Conservation (phyloP, 192 early-diverging fungal species). For the Paraglomus brasilianum region DNA sequence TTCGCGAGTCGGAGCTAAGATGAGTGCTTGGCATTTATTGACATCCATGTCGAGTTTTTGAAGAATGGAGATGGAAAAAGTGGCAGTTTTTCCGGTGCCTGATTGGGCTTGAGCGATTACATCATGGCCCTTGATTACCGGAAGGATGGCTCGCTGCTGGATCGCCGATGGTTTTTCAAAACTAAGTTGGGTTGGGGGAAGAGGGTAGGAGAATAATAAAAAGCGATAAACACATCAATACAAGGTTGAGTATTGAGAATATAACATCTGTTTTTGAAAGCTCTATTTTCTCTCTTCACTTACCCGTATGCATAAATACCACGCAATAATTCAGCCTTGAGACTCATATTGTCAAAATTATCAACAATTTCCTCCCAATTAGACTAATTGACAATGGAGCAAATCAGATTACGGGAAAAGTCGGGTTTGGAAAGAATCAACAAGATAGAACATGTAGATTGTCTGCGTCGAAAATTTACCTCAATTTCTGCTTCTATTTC, state of each 20-base stretch:
- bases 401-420: no score
- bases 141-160: slow-evolving; percentile 95
- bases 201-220: neutral
- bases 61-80: slow-evolving; percentile 98
- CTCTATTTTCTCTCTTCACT: slow-evolving; percentile 28
- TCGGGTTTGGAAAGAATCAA: no score
- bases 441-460: no score
- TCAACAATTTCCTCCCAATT: slow-evolving; percentile 95
- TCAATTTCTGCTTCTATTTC: no score
- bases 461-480: no score
- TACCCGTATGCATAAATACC: slow-evolving; percentile 98
- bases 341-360: slow-evolving; percentile 95
- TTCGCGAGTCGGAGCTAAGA: slow-evolving; percentile 97
- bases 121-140: slow-evolving; percentile 93
- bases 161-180: slow-evolving; percentile 96
- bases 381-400: slow-evolving; percentile 50
- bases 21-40: slow-evolving; percentile 88
- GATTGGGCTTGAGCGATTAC: slow-evolving; percentile 99
- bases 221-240: neutral
- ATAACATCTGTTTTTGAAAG: neutral
- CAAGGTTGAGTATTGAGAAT: neutral
- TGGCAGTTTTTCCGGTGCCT: slow-evolving; percentile 99
- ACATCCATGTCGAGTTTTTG: slow-evolving; percentile 83
- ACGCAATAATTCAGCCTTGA: slow-evolving; percentile 87
- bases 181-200: slow-evolving; percentile 47